phyloP scores from a whole-genome alignment of 305 asterid species.

The Fraxinus platypoda region DNA sequence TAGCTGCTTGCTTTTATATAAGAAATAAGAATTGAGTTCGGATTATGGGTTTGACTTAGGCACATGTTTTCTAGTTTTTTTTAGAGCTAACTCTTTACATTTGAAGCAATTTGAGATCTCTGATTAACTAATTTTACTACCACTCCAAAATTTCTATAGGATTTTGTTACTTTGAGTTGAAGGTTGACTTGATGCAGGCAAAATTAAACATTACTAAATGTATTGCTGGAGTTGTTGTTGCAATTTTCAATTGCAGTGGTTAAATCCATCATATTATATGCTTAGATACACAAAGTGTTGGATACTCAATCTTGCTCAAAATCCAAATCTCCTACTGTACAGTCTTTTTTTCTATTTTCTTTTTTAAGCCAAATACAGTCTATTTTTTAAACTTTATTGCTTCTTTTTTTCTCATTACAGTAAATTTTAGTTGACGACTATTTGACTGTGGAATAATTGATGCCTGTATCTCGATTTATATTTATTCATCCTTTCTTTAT shows the following conservation, averaged over 20 bases:
- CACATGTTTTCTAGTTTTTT: conserved; percentile 6
- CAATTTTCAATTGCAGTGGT: neutral
- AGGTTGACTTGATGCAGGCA: neutral
- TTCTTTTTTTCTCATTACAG: neutral
- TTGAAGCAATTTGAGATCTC: conserved; percentile 13
- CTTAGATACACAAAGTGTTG: neutral
- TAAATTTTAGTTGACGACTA: neutral
- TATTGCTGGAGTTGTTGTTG: neutral
- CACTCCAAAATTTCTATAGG: neutral
- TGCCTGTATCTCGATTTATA: neutral
- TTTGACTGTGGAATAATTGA: neutral
- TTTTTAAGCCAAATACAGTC: neutral
- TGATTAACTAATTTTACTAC: conserved; percentile 8
- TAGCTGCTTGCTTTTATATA: neutral
- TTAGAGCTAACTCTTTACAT: neutral
- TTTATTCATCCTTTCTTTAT: neutral
- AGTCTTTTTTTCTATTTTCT: neutral
- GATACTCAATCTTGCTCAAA: neutral
- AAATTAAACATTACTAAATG: neutral
- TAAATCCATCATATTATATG: neutral
- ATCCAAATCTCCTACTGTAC: neutral
- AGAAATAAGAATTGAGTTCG: conserved; percentile 13
- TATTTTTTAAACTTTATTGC: neutral
- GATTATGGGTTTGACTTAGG: neutral
- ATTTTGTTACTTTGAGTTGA: neutral